Base-by-base conservation (phyloP, 352 stramenopile species). In the Thalassiosira sp. region DNA sequence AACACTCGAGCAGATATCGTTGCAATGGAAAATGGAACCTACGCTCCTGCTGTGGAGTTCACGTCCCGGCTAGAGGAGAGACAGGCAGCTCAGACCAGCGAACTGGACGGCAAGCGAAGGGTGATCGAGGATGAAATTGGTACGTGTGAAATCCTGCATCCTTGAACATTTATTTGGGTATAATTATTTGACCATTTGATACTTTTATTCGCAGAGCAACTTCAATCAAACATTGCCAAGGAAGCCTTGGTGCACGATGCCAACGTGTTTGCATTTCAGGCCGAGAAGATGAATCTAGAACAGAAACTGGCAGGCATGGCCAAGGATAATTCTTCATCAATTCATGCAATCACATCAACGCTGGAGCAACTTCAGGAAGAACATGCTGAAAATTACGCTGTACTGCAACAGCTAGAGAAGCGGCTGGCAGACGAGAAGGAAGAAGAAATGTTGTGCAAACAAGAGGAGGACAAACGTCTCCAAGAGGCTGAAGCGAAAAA, bases 81-180 rank as follows among this genome's bases (percentile, higher is more conserved):
- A 45, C 28, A 37, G 49, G 18, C 10, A 16, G 28, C 25, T 33
- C 37, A 49, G 51, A 27, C 49, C 11, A 57, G 15, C 27, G 51
- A 64, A 24, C 27, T 72, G 11, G 37, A 72, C 15, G 16, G 20
- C 1, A 43, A 57, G 33, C 49, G 20, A 6, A 28, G 25, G 25
- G 25, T 2, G 6, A 57, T 63, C 22, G 11, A 63, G 16, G 51
- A 63, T 49, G 63, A 72, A 46, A 72, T 72, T n/a, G n/a, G n/a
- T n/a, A n/a, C n/a, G n/a, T n/a, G n/a, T n/a, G n/a, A n/a, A n/a
- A n/a, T n/a, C n/a, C n/a, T n/a, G n/a, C n/a, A n/a, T n/a, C n/a
- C n/a, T n/a, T n/a, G n/a, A n/a, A n/a, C n/a, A n/a, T n/a, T n/a
- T n/a, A n/a, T n/a, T n/a, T n/a, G n/a, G n/a, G n/a, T n/a, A n/a